These are phyloP conservation scores for Mucor lusitanicus DNA, from an alignment of 371 early-diverging fungal species.

Conservation along the genomic window DNA sequence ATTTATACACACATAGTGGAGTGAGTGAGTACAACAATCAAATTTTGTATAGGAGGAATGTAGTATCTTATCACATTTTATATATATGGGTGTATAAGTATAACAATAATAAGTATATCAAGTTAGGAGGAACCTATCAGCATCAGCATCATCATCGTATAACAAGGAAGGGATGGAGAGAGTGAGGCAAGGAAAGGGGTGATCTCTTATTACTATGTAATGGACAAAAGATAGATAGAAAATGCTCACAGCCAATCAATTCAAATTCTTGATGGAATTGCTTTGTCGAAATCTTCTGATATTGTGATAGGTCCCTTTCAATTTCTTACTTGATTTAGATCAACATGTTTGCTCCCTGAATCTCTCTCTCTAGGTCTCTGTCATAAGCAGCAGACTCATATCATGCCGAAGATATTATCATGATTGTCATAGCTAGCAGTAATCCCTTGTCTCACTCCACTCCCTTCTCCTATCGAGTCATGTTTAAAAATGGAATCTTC, in stretches of 20 bases:
- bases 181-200: background rate
- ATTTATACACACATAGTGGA: background rate
- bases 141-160: background rate
- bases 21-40: no score
- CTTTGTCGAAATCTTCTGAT: constrained; percentile 9
- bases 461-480: no score
- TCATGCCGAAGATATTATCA: background rate
- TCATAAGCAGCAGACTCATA: background rate
- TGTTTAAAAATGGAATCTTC: background rate
- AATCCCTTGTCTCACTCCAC: background rate
- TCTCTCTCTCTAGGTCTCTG: background rate
- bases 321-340: constrained; percentile 15
- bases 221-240: no score
- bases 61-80: no score
- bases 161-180: no score
- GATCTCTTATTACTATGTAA: background rate
- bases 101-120: background rate
- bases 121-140: background rate
- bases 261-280: background rate
- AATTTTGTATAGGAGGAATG: background rate
- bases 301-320: constrained; percentile 7
- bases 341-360: background rate
- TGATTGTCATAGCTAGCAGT: background rate
- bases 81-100: background rate
- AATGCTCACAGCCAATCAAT: constrained; percentile 8